These are phyloP conservation scores for Magnolia sinica DNA, from an alignment of 164 flowering plant species.

Conservation along the genomic window DNA sequence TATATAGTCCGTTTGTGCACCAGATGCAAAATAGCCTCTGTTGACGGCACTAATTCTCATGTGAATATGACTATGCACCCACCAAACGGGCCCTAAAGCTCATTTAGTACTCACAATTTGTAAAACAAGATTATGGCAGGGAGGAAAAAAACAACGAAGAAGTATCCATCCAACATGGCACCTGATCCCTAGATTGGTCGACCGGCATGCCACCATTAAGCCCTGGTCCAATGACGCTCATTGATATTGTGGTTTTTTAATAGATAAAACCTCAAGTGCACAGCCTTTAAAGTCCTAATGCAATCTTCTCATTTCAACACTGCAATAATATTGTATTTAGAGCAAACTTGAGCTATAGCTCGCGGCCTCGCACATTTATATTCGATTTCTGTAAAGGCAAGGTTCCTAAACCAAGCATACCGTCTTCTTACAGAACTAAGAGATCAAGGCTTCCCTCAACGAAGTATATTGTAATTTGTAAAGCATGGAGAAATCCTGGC, in stretches of 20 bases:
- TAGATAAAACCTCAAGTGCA: conserved; percentile 86
- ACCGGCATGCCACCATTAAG: conserved; percentile 85
- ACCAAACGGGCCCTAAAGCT: too few species aligned
- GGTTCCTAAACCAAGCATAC: too few species aligned
- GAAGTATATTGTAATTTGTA: too few species aligned
- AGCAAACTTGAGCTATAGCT: conserved; percentile 98
- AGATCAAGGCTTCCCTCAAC: too few species aligned
- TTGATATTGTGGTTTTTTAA: conserved; percentile 85
- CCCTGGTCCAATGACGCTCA: conserved; percentile 97
- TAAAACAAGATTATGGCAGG: too few species aligned
- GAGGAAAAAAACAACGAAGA: not conserved
- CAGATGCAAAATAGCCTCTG: too few species aligned
- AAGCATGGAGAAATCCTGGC: too few species aligned
- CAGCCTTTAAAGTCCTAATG: conserved; percentile 80
- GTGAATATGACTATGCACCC: too few species aligned
- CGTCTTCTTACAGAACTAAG: too few species aligned
- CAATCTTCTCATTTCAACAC: conserved; percentile 92
- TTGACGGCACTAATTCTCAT: too few species aligned
- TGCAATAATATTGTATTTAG: conserved; percentile 90
- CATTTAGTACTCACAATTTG: too few species aligned
- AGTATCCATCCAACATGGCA: conserved; percentile 12
- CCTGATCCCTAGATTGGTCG: conserved; percentile 95
- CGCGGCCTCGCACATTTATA: conserved; percentile 83
- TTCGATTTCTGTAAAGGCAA: conserved; percentile 26
- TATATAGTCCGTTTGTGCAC: too few species aligned